phyloP scores from a whole-genome alignment of 2,329 filamentous ascomycete genomes.

The Trichophyton schoenleinii region DNA sequence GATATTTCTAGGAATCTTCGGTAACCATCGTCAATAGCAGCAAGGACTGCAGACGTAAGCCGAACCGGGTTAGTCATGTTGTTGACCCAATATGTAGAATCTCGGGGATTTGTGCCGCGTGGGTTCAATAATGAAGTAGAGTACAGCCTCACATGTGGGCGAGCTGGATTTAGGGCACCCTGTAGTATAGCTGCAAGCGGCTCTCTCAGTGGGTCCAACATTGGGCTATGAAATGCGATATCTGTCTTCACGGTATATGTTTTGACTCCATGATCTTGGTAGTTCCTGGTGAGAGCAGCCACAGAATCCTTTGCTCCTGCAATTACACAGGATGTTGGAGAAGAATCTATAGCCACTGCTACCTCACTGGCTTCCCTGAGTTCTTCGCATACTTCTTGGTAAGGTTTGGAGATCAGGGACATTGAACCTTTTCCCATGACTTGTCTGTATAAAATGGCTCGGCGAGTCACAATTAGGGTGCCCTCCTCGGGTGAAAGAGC shows the following conservation, averaged over 20 bases:
- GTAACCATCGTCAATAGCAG: neutral
- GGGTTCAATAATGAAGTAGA: neutral
- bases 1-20: neutral
- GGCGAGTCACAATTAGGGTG: neutral
- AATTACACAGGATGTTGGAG: neutral
- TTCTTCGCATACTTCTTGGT: neutral
- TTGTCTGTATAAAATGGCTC: neutral
- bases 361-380: neutral
- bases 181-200: neutral
- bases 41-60: neutral
- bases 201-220: neutral
- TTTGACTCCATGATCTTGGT: neutral
- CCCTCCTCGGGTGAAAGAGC: slow-evolving; percentile 20
- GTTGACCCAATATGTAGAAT: neutral
- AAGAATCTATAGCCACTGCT: neutral
- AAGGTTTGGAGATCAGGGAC: neutral
- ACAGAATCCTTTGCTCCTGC: neutral
- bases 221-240: neutral
- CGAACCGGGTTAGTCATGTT: neutral
- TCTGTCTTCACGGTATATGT: neutral
- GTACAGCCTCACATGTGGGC: neutral
- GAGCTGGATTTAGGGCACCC: neutral
- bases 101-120: neutral
- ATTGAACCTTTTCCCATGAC: neutral
- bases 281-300: neutral